Evolutionary conservation across 306 rosid species (phyloP).

Genomic region (Acacia melanoxylon): DNA sequence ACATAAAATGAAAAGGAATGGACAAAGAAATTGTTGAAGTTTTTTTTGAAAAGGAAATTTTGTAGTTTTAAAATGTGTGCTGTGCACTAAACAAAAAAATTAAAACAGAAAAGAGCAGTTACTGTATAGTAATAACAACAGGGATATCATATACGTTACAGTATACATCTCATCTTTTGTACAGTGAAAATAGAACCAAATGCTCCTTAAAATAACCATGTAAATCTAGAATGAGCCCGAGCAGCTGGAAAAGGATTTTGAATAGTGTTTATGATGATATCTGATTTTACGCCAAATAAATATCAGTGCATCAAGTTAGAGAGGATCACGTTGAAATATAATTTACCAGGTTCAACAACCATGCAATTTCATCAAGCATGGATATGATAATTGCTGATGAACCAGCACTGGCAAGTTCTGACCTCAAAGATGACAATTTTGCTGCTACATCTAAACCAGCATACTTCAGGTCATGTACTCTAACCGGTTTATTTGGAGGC

Average conservation of each 20-base stretch:
- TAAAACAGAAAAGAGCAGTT: not conserved
- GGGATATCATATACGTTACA: not conserved
- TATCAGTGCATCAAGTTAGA: slow-evolving; percentile 23
- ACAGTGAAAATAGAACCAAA: not conserved
- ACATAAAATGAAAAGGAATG: not conserved
- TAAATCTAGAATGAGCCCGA: slow-evolving; percentile 7
- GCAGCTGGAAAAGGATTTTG: slow-evolving; percentile 18
- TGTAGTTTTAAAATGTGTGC: not conserved
- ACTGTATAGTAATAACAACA: not conserved
- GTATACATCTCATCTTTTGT: not conserved
- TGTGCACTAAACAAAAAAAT: not conserved
- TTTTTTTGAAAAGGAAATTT: not conserved
- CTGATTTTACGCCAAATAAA: slow-evolving; percentile 15
- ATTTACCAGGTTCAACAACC: slow-evolving; percentile 93
- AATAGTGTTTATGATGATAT: slow-evolving; percentile 22
- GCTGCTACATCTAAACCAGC: slow-evolving; percentile 87
- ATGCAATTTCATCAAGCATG: slow-evolving; percentile 94
- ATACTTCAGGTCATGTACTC: slow-evolving; percentile 78
- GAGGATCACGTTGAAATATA: slow-evolving; percentile 18
- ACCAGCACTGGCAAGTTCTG: slow-evolving; percentile 66
- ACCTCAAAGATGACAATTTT: slow-evolving; percentile 72
- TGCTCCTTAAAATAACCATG: slow-evolving; percentile 20
- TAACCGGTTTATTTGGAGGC: slow-evolving; percentile 63
- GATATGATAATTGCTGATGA: slow-evolving; percentile 85
- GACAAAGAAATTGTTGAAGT: not conserved